phyloP scores from a whole-genome alignment of 352 stramenopile genomes.

The Phytophthora fragariae region DNA sequence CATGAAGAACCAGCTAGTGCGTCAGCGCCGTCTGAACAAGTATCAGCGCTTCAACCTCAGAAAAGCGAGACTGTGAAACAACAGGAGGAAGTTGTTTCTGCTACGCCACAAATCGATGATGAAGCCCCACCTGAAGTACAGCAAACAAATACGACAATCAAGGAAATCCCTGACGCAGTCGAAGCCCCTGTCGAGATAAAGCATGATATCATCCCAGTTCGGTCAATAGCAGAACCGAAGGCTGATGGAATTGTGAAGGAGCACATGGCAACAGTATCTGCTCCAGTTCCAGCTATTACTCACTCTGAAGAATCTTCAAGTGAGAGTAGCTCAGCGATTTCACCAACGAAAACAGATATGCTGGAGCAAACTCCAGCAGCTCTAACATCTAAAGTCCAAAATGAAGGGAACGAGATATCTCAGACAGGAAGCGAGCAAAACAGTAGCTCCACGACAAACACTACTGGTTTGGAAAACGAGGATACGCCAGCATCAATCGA shows the following conservation, averaged over 20 bases:
- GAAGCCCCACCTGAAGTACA: background rate
- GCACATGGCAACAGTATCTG: background rate
- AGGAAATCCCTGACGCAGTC: background rate
- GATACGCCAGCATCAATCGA: background rate
- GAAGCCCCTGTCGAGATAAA: background rate
- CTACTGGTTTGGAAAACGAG: background rate
- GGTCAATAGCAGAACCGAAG: background rate
- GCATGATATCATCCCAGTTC: background rate
- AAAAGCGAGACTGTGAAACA: background rate
- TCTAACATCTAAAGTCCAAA: background rate
- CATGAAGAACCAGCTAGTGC: background rate
- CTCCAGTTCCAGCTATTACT: background rate
- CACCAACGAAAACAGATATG: background rate
- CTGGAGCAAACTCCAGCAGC: background rate
- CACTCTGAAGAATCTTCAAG: constrained; percentile 1
- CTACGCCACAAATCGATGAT: background rate
- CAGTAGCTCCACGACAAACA: background rate
- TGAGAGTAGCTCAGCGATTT: constrained; percentile 6
- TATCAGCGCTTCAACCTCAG: background rate
- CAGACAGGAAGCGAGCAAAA: background rate
- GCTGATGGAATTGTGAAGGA: background rate
- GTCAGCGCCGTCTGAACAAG: background rate
- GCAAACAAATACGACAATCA: background rate
- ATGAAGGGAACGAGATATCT: background rate
- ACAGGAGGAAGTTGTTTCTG: background rate